Base-by-base conservation (phyloP, 1,284 basidiomycete genomes). In the Albatrellus sp. region DNA sequence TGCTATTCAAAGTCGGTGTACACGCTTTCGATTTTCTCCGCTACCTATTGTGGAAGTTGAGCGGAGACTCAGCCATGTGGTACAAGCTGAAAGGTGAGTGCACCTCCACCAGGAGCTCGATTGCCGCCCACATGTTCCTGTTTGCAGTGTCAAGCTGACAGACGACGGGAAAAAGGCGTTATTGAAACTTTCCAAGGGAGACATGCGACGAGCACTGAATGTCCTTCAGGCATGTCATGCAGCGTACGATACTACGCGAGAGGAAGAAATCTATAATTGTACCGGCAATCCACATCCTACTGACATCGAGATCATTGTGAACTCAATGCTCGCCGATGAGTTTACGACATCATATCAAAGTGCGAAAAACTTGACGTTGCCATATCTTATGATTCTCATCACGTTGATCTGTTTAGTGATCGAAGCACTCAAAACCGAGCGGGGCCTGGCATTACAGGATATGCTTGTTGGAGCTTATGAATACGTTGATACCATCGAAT, bases 151-250 rank as follows among this genome's bases (percentile, higher is more conserved):
- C 48, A 88, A 87, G 42, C 57, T 98, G 31, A 90, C 89, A 0
- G 69, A 77, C 0, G 90, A 93, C 44, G 96, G 94, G 4, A 86
- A 84, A 60, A 73, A 80, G 39, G 94, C 96, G 3, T 68, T 99
- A 32, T 70, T 98, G 37, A 96, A 90, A 60, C 75, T 99, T 8
- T 92, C 90, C 0, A 85, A 83, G 53, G 96, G 96, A 24, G 96
- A 99, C 60, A 99, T 99, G 96, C 81, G 96, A 51, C 72, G 96
- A 44, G 94, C 93, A 1, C 70, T 99, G 37, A 98, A 97, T 58
- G 84, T 99, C 33, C 69, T 98, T 9, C 94, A 99, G 69, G 96
- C 96, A 1, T 98, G 94, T 57, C 90, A 98, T 61, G 93, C 96
- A 13, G 96, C 94, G 2, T 97, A 96, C 59, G 90, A 93, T 38